Base-by-base conservation (phyloP, 306 rosid genomes). In the Adenanthera pavonina region DNA sequence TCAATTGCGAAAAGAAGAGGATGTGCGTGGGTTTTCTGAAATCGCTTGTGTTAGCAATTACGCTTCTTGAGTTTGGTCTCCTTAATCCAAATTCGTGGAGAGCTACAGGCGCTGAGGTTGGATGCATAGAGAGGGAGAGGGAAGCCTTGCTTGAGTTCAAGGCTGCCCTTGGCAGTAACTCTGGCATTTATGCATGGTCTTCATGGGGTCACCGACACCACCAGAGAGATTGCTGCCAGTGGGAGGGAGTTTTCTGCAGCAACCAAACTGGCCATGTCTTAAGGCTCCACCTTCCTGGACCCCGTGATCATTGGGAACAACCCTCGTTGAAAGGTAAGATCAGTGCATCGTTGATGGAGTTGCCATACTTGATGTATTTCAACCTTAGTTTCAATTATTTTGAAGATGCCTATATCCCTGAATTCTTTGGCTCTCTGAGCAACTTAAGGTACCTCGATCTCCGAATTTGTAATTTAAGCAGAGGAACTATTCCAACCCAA, bases 401-500 rank as follows among this genome's bases (percentile, higher is more conserved):
- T 25, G 5, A 19, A 8, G 5, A 20, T 8, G 8, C 13, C 35
- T 19, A 5, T 13, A 57, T 57, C 64, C 64, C 14, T 0, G 5
- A 57, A 20, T 57, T 57, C 34, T 5, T 57, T 19, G 30, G 19
- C 3, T 57, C 34, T 0, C 60, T 53, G 17, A 53, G 7, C 9
- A 1, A 53, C 60, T 17, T 53, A 6, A 5, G 3, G 3, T 5
- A 14, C 43, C 48, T 53, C 17, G 60, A 16, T 53, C 25, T 53
- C 10, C 10, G 2, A 0, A 0, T 0, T 0, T 53, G 60, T 6
- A 3, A 9, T 53, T 16, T 53, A 6, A 17, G 10, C 0, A 0
- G 3, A 2, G 13, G 62, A n/a, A 19, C 1, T n/a, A n/a, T 56
- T n/a, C 34, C 62, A n/a, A 6, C 0, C 9, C 73, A 68, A n/a